Evolutionary conservation across 2,329 filamentous ascomycete species (phyloP).

Genomic region (Monilinia aucupariae): DNA sequence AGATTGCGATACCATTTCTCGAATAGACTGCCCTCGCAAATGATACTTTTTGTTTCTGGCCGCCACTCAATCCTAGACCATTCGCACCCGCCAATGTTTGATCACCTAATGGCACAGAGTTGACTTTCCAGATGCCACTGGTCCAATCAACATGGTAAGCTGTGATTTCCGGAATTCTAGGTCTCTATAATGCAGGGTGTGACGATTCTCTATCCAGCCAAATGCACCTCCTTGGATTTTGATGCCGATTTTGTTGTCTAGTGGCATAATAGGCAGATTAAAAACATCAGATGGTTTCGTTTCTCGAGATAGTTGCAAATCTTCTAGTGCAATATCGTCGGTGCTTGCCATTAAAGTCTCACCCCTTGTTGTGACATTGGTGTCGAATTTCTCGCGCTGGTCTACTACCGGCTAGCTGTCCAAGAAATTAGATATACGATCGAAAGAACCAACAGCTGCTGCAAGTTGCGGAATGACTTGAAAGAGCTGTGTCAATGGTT

Average conservation of each 20-base stretch:
- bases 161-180: background rate
- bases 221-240: background rate
- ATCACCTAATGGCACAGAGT: slow-evolving; percentile 31
- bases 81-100: slow-evolving; percentile 30
- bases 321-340: background rate
- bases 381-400: background rate
- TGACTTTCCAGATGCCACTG: slow-evolving; percentile 32
- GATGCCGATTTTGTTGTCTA: slow-evolving; percentile 33
- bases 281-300: background rate
- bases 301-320: background rate
- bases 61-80: slow-evolving; percentile 33
- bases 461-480: background rate
- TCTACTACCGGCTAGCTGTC: background rate
- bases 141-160: slow-evolving; percentile 30
- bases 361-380: background rate
- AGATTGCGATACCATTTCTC: slow-evolving; percentile 19
- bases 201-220: background rate
- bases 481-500: background rate
- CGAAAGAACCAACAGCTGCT: background rate
- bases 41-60: slow-evolving; percentile 26
- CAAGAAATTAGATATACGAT: background rate
- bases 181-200: background rate
- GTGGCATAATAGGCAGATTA: background rate
- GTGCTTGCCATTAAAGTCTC: background rate
- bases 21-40: slow-evolving; percentile 27